These are phyloP conservation scores for Tephrocybe sp. DNA, from an alignment of 768 basidiomycete species.

Conservation along the genomic window DNA sequence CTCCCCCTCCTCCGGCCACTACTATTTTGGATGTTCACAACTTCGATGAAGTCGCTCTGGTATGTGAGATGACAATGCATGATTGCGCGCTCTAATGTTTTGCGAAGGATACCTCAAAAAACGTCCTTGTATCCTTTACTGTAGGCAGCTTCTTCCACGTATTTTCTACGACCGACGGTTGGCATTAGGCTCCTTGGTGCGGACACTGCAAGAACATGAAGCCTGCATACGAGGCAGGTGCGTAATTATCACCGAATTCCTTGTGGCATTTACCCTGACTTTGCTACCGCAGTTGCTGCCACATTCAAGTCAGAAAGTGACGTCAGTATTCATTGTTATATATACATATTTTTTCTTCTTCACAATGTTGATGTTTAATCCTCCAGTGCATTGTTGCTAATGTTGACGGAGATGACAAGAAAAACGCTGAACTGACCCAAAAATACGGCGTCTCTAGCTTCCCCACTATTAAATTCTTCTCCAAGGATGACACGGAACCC, in stretches of 20 bases:
- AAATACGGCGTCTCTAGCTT: conserved; percentile 78
- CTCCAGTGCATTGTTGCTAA: conserved; percentile 87
- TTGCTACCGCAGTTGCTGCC: conserved; percentile 55
- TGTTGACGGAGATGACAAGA: conserved; percentile 83
- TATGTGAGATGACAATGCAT: conserved; percentile 25
- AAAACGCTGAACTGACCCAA: conserved; percentile 68
- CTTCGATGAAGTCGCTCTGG: conserved; percentile 76
- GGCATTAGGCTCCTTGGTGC: conserved; percentile 71
- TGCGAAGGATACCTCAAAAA: conserved; percentile 62
- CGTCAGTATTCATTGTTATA: conserved; percentile 42
- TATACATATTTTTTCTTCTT: neutral
- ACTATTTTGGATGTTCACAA: conserved; percentile 66
- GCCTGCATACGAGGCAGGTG: conserved; percentile 82
- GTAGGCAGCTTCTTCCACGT: conserved; percentile 33
- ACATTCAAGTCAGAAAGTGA: conserved; percentile 78
- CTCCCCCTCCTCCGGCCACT: conserved; percentile 74
- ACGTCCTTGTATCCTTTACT: conserved; percentile 85
- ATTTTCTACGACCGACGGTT: conserved; percentile 7
- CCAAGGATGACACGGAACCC: conserved; percentile 61
- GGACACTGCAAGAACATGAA: conserved; percentile 95
- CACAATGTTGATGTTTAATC: neutral
- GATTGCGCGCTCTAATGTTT: neutral
- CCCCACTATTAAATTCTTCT: conserved; percentile 97
- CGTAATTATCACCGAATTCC: neutral
- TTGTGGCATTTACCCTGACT: neutral